Conservation (phyloP, 1,284 basidiomycete species). For the Prillingera fragicola region DNA sequence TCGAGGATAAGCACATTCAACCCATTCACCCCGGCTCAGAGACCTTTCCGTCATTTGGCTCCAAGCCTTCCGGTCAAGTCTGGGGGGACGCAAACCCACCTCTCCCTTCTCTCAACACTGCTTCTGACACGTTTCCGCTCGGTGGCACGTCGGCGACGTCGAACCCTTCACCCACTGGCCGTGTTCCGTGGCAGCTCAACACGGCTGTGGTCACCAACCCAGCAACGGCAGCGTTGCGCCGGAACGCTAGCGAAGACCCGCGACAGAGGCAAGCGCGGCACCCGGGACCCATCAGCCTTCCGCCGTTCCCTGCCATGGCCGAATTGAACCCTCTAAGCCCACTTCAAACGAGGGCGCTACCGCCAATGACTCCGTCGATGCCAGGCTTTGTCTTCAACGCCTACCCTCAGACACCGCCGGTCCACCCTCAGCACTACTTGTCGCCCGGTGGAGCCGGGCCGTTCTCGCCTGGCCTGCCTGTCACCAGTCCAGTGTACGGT, state of each 20-base stretch:
- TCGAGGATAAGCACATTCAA: conserved; percentile 18
- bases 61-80: conserved; percentile 4
- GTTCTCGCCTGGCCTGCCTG: conserved; percentile 45
- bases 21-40: conserved; percentile 17
- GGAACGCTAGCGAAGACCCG: background rate
- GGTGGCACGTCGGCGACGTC: conserved; percentile 1
- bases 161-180: conserved; percentile 4
- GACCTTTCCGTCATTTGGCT: conserved; percentile 10
- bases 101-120: background rate
- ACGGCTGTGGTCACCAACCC: conserved; percentile 6
- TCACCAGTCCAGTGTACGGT: conserved; percentile 37
- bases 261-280: conserved; percentile 14
- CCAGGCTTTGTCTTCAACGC: conserved; percentile 49
- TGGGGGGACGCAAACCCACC: conserved; percentile 6
- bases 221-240: conserved; percentile 10
- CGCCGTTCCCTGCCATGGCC: conserved; percentile 31
- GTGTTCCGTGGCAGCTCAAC: conserved; percentile 28
- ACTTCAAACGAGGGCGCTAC: conserved; percentile 39
- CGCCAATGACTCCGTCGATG: conserved; percentile 50
- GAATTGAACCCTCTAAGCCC: conserved; percentile 37
- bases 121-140: background rate
- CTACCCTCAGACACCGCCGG: conserved; percentile 45
- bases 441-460: conserved; percentile 38
- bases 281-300: conserved; percentile 44
- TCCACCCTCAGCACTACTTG: conserved; percentile 39